phyloP scores from a whole-genome alignment of 148 eudicot species.

The Silene conica region DNA sequence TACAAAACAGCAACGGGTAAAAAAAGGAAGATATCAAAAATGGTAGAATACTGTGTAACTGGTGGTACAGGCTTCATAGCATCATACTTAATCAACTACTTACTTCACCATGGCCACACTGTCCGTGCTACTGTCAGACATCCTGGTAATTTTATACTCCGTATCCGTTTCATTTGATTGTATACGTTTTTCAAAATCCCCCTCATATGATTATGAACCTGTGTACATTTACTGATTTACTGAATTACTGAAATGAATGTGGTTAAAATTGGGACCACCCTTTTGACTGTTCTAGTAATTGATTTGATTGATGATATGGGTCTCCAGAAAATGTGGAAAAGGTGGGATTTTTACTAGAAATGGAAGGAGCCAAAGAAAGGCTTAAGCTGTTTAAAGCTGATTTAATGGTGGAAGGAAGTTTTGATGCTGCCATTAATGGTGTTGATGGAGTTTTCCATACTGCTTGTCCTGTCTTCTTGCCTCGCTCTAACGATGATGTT shows the following conservation, averaged over 20 bases:
- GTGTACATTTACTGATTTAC: too few species aligned
- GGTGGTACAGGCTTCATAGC: constrained; percentile 24
- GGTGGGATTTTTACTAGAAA: constrained; percentile 53
- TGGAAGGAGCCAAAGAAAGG: constrained; percentile 62
- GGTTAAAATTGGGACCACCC: too few species aligned
- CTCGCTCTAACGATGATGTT: constrained; percentile 3
- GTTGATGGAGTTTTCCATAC: constrained; percentile 73
- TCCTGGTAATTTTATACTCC: constrained; percentile 16
- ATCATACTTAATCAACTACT: constrained; percentile 1
- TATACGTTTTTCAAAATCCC: too few species aligned
- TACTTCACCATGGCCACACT: constrained; percentile 13
- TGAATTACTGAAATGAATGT: too few species aligned
- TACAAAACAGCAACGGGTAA: too few species aligned
- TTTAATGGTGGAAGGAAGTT: constrained; percentile 57
- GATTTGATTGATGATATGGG: background rate
- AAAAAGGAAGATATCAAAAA: too few species aligned
- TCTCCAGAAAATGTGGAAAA: constrained; percentile 51
- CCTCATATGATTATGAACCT: background rate
- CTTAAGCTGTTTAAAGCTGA: constrained; percentile 59
- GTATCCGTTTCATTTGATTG: background rate
- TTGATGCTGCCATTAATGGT: constrained; percentile 52
- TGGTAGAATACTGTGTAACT: constrained; percentile 25
- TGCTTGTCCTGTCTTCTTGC: constrained; percentile 53
- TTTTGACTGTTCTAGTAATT: background rate
- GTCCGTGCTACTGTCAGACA: constrained; percentile 23